Conservation (phyloP, 176 grass and related monocot genomes). For the Aegilops umbellulata region DNA sequence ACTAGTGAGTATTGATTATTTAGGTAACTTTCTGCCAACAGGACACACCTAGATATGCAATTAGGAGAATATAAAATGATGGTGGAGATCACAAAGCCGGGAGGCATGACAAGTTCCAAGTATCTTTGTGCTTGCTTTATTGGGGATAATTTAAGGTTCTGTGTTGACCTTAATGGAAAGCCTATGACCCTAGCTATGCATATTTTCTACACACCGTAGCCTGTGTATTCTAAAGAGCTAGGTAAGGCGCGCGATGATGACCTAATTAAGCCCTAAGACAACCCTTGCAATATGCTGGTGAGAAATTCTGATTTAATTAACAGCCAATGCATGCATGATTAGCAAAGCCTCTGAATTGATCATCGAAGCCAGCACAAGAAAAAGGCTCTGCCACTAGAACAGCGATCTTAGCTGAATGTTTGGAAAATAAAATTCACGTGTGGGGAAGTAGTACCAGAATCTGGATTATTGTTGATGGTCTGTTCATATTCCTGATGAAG, state of each 20-base stretch:
- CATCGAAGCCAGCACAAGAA: slow-evolving; percentile 15
- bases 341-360: slow-evolving; percentile 3
- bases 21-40: neutral
- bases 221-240: neutral
- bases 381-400: neutral
- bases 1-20: neutral
- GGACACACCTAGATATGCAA: neutral
- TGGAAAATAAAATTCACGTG: neutral
- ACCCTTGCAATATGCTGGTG: neutral
- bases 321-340: neutral
- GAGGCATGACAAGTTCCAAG: slow-evolving; percentile 28
- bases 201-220: neutral
- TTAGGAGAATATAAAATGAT: slow-evolving; percentile 12
- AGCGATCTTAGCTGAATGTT: neutral
- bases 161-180: slow-evolving; percentile 28
- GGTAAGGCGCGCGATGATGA: neutral
- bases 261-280: slow-evolving; percentile 5
- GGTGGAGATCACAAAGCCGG: slow-evolving; percentile 19
- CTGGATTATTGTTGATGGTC: neutral
- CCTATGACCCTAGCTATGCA: slow-evolving; percentile 10
- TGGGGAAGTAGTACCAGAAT: slow-evolving; percentile 2
- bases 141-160: slow-evolving; percentile 8
- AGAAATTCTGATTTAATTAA: neutral
- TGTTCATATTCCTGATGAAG: slow-evolving; percentile 2
- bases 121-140: slow-evolving; percentile 9